phyloP scores from a whole-genome alignment of 495 filamentous ascomycete species.

The Staphylotrichum longicolle region DNA sequence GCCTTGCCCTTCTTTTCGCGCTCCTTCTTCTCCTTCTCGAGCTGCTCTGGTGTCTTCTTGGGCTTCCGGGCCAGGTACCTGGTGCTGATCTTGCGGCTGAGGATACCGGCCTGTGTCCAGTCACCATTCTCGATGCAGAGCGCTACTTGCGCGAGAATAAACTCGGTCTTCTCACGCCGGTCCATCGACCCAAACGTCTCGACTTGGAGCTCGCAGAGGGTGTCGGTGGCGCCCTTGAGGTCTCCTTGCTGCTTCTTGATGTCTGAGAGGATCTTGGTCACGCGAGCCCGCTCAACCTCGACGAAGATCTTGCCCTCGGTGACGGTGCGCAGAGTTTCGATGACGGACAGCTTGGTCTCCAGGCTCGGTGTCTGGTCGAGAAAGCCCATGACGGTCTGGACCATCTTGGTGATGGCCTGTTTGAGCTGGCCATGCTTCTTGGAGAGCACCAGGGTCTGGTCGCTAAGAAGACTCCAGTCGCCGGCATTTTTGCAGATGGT shows the following conservation, averaged over 20 bases:
- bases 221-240: slow-evolving; percentile 82
- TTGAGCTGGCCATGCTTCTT: slow-evolving; percentile 99
- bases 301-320: slow-evolving; percentile 99
- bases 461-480: slow-evolving; percentile 91
- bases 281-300: slow-evolving; percentile 93
- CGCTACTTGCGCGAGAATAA: slow-evolving; percentile 92
- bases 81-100: slow-evolving; percentile 95
- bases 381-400: slow-evolving; percentile 91
- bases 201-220: slow-evolving; percentile 94
- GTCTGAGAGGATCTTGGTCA: slow-evolving; percentile 90
- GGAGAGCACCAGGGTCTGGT: slow-evolving; percentile 90
- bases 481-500: slow-evolving; percentile 89
- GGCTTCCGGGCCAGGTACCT: slow-evolving; percentile 83
- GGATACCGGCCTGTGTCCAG: slow-evolving; percentile 92
- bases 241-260: slow-evolving; percentile 96
- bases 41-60: slow-evolving; percentile 80
- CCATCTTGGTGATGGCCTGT: slow-evolving; percentile 98
- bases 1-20: slow-evolving; percentile 66
- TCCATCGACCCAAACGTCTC: slow-evolving; percentile 99
- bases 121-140: slow-evolving; percentile 94
- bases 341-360: slow-evolving; percentile 86
- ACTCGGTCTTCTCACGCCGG: slow-evolving; percentile 94
- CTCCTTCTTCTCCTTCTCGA: slow-evolving; percentile 85
- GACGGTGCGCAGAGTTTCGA: slow-evolving; percentile 91
- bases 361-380: slow-evolving; percentile 72